Evolutionary conservation across 1,284 basidiomycete species (phyloP).

Genomic region (Lignosus rhinocerotis): DNA sequence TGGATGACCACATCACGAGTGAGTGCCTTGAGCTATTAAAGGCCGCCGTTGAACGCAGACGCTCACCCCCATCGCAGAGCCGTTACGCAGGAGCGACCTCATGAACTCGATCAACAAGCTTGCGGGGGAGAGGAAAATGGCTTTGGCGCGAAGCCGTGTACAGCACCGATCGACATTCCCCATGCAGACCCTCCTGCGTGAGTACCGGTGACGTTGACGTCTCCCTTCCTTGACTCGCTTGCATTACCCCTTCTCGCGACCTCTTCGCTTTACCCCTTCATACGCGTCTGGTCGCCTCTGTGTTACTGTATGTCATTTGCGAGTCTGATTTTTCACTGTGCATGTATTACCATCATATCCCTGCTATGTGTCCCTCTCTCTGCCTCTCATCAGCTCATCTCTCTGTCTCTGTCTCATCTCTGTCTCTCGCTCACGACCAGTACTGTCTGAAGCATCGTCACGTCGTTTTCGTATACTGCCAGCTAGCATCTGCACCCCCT

Average conservation of each 20-base stretch:
- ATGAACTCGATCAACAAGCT: slow-evolving; percentile 78
- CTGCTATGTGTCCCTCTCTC: slow-evolving; percentile 14
- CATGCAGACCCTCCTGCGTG: slow-evolving; percentile 23
- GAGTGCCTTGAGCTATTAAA: slow-evolving; percentile 29
- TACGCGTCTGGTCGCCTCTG: neutral
- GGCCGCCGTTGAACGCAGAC: slow-evolving; percentile 2
- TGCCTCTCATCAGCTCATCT: neutral
- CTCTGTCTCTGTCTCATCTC: slow-evolving; percentile 1
- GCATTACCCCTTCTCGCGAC: neutral
- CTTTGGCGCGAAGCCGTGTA: slow-evolving; percentile 24
- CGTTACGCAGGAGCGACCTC: slow-evolving; percentile 71
- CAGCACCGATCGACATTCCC: slow-evolving; percentile 26
- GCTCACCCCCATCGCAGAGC: slow-evolving; percentile 49
- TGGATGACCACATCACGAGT: slow-evolving; percentile 83
- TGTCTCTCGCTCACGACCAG: slow-evolving; percentile 12
- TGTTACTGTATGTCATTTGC: neutral
- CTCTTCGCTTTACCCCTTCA: neutral
- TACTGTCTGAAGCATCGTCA: slow-evolving; percentile 12
- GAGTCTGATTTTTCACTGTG: slow-evolving; percentile 7
- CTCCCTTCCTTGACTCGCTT: neutral
- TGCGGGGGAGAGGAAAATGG: slow-evolving; percentile 45
- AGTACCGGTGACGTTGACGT: slow-evolving; percentile 24
- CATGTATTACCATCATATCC: slow-evolving; percentile 25
- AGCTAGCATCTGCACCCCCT: slow-evolving; percentile 9
- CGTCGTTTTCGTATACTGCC: slow-evolving; percentile 4